Conservation (phyloP, 257 asterid genomes). For the Penstemon davidsonii region DNA sequence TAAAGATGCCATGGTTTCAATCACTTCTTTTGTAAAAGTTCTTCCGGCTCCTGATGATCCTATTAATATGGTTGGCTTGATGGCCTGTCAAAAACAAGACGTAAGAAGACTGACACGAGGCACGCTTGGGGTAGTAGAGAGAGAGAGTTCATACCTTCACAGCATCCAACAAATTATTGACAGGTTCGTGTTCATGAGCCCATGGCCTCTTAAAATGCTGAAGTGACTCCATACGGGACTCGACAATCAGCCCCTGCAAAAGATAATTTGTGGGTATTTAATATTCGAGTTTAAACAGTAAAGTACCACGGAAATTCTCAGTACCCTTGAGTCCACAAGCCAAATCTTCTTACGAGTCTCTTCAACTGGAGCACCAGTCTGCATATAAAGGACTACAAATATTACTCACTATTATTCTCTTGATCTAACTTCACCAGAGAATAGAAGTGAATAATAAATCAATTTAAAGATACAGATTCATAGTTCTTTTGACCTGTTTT, state of each 20-base stretch:
- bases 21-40: constrained; percentile 86
- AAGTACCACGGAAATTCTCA: constrained; percentile 8
- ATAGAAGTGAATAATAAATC: constrained; percentile 7
- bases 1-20: constrained; percentile 66
- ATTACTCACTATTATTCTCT: neutral
- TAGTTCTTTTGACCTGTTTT: constrained; percentile 58
- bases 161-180: constrained; percentile 63
- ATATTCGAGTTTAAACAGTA: neutral
- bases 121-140: neutral
- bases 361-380: constrained; percentile 81
- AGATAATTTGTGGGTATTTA: constrained; percentile 5
- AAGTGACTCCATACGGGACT: constrained; percentile 72
- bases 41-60: constrained; percentile 96
- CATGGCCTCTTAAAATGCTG: constrained; percentile 86
- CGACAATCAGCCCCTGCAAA: constrained; percentile 68
- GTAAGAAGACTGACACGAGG: no score
- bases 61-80: constrained; percentile 81
- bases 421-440: constrained; percentile 18
- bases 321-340: constrained; percentile 73
- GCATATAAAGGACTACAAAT: constrained; percentile 25
- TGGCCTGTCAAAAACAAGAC: constrained; percentile 49
- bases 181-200: constrained; percentile 86
- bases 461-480: constrained; percentile 9
- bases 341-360: constrained; percentile 87
- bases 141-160: constrained; percentile 55